A percentile compares a stretch with the other conserved stretches of the same genome.
Evolutionary conservation across 306 rosid species (phyloP).

Genomic region (Prunus kanzakura): DNA sequence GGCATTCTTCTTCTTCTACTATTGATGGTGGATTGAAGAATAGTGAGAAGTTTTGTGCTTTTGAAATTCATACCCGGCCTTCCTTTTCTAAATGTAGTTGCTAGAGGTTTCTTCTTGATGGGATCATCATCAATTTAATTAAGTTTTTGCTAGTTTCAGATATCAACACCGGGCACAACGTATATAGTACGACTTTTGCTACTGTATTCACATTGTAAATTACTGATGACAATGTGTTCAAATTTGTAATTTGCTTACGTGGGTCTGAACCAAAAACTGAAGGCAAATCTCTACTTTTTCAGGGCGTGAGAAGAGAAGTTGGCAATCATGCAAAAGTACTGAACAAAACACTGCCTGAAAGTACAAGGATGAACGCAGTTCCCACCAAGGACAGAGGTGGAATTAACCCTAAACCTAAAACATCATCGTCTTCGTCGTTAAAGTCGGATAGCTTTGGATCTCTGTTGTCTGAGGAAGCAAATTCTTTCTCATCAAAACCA

Average conservation of each 20-base stretch:
- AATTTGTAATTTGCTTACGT: not conserved
- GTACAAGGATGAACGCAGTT: slow-evolving; percentile 23
- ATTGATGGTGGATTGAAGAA: not conserved
- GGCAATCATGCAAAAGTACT: slow-evolving; percentile 73
- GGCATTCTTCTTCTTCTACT: not conserved
- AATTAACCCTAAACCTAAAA: slow-evolving; percentile 43
- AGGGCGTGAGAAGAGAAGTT: slow-evolving; percentile 98
- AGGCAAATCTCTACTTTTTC: slow-evolving; percentile 12
- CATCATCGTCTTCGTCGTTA: slow-evolving; percentile 30
- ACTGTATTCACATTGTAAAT: too few relatives aligned
- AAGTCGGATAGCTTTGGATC: slow-evolving; percentile 32
- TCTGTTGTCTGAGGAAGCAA: slow-evolving; percentile 39
- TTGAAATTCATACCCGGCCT: too few relatives aligned
- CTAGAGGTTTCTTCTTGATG: not conserved
- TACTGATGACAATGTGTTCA: not conserved
- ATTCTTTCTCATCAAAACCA: slow-evolving; percentile 28
- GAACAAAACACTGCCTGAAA: slow-evolving; percentile 43
- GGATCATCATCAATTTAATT: not conserved
- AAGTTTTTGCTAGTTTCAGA: not conserved
- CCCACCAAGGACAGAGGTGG: slow-evolving; percentile 37
- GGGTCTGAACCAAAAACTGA: not conserved
- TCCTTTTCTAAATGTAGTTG: not conserved
- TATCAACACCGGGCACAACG: too few relatives aligned
- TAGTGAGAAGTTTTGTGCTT: too few relatives aligned
- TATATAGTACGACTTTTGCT: too few relatives aligned